A percentile compares a stretch with the other conserved stretches of the same genome.
phyloP scores from a whole-genome alignment of 257 asterid genomes.

The Solanum corneliomulleri region DNA sequence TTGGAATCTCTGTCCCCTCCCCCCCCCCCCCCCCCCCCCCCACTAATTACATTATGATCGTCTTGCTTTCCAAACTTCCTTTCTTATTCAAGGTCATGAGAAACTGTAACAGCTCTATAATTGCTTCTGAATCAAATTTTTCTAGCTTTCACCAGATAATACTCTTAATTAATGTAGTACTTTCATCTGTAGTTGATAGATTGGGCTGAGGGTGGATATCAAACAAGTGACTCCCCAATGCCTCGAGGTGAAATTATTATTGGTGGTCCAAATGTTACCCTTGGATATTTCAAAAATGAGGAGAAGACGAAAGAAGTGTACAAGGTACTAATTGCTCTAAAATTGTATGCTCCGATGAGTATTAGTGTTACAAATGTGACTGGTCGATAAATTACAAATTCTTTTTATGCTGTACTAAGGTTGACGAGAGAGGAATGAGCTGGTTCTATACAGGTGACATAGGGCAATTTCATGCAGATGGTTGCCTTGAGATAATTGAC shows the following conservation, averaged over 20 bases:
- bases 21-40: neutral
- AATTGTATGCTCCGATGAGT: neutral
- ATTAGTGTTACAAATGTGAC: neutral
- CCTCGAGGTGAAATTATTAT: conserved; percentile 89
- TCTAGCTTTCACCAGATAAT: neutral
- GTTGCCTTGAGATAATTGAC: conserved; percentile 93
- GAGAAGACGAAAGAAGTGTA: conserved; percentile 84
- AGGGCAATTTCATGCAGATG: conserved; percentile 81
- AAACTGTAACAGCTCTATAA: neutral
- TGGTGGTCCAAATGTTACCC: conserved; percentile 91
- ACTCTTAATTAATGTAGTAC: neutral
- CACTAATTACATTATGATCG: neutral
- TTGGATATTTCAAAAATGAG: conserved; percentile 85
- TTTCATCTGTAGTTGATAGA: conserved; percentile 58
- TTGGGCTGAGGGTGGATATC: conserved; percentile 95
- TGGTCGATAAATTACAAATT: neutral
- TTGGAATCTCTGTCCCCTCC: neutral
- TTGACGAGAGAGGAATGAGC: conserved; percentile 75
- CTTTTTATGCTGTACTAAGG: conserved; percentile 23
- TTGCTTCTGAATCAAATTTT: neutral
- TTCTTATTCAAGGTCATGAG: neutral
- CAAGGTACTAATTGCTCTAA: conserved; percentile 41
- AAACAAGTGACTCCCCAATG: conserved; percentile 65
- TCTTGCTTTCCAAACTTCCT: neutral
- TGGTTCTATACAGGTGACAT: conserved; percentile 95